A percentile compares a stretch with the other conserved stretches of the same genome.
These are phyloP conservation scores for Mycena olivaceomarginata DNA, from an alignment of 768 basidiomycete species.

Conservation along the genomic window DNA sequence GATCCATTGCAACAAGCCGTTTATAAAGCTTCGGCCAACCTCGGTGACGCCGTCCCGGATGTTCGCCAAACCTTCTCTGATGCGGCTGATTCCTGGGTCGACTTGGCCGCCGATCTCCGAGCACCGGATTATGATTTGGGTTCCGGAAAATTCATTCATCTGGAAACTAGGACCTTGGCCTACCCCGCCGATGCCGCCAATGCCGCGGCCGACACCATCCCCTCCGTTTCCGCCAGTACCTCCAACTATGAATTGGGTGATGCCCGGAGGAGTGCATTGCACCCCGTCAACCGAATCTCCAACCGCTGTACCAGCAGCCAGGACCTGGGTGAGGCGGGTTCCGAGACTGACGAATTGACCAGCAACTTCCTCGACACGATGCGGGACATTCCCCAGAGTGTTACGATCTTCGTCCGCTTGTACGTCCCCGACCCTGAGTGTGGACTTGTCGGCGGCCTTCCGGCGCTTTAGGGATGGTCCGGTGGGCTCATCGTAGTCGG, in stretches of 20 bases:
- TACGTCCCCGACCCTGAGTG: neutral
- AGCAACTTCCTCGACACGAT: neutral
- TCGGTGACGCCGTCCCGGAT: neutral
- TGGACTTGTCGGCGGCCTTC: neutral
- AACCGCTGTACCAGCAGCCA: neutral
- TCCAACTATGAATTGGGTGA: neutral
- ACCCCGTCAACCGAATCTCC: neutral
- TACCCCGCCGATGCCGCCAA: neutral
- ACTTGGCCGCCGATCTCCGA: neutral
- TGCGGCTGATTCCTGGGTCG: neutral
- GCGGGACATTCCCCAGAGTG: neutral
- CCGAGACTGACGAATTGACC: no score
- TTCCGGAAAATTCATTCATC: neutral
- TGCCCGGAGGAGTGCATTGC: neutral
- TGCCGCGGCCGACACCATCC: neutral
- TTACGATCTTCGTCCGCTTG: neutral
- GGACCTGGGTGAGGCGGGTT: neutral
- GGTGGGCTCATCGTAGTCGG: neutral
- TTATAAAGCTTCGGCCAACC: neutral
- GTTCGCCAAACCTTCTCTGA: neutral
- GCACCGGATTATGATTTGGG: neutral
- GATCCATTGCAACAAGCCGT: neutral
- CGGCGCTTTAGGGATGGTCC: neutral
- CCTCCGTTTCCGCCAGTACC: neutral
- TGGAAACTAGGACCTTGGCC: conserved; percentile 3